A percentile compares a stretch with the other conserved stretches of the same genome.
These are phyloP conservation scores for Clathrus columnatus DNA, from an alignment of 768 basidiomycete species.

Conservation along the genomic window DNA sequence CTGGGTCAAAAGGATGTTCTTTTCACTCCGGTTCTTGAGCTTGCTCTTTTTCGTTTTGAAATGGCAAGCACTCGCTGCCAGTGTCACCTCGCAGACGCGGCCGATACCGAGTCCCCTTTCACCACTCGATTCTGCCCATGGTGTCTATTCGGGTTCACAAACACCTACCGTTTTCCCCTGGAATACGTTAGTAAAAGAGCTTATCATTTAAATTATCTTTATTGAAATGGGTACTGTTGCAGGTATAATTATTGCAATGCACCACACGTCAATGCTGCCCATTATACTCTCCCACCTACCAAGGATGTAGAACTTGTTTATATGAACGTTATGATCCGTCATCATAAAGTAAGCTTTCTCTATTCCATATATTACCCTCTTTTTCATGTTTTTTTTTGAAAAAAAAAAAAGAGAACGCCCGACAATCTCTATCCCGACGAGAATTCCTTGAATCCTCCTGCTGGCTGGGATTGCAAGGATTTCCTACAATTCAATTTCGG, in stretches of 20 bases:
- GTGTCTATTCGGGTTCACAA: slow-evolving; percentile 36
- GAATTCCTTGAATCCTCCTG: slow-evolving; percentile 28
- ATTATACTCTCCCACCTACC: slow-evolving; percentile 26
- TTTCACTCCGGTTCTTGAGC: neutral
- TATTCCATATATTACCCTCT: neutral
- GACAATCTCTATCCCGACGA: slow-evolving; percentile 41
- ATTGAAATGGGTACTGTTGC: neutral
- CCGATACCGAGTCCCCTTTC: neutral
- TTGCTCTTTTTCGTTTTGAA: neutral
- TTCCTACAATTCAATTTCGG: slow-evolving; percentile 32
- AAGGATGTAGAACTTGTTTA: slow-evolving; percentile 28
- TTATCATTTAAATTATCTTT: too few species aligned
- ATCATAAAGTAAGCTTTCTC: slow-evolving; percentile 34
- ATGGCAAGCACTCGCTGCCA: neutral
- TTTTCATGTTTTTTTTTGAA: neutral
- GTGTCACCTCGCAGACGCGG: neutral
- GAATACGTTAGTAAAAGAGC: slow-evolving; percentile 26
- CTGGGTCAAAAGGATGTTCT: neutral
- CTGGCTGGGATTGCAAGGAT: slow-evolving; percentile 34
- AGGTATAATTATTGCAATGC: slow-evolving; percentile 46
- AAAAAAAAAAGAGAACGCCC: slow-evolving; percentile 32
- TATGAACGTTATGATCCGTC: slow-evolving; percentile 35
- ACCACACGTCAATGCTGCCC: slow-evolving; percentile 33
- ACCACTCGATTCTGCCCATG: slow-evolving; percentile 15
- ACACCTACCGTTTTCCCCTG: slow-evolving; percentile 34